Base-by-base conservation (phyloP, 2,329 filamentous ascomycete species). In the Aspergillus sp. region DNA sequence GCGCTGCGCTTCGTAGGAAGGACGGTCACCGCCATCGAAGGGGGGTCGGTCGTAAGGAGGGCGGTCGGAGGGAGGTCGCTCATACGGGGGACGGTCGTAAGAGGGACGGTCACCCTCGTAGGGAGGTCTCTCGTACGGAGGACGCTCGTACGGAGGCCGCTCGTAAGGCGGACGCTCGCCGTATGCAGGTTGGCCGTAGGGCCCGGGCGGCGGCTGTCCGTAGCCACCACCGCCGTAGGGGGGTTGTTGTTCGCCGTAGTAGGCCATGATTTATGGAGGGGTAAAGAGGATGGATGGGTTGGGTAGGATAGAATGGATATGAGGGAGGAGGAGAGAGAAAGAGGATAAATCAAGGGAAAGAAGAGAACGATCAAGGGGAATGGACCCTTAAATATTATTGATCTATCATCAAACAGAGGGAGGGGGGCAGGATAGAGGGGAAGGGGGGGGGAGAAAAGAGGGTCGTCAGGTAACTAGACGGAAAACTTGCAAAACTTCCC, bases 111-210 rank as follows among this genome's bases (percentile, higher is more conserved):
- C 62, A 24, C 42, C 32, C 11, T 49, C 60, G 54, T 58, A 62
- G 11, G 60, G 56, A 14, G 42, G 39, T 20, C 45, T 20, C n/a
- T 47, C 45, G 64, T 72, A 74, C 36, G 73, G 73, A 12, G 73
- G 71, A 59, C 77, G 74, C 31, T 71, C 69, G 45, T 65, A 64
- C 57, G 65, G 68, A 24, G 63, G 62, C 39, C 56, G 56, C 26
- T 59, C 61, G 22, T 62, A 65, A 26, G 64, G 61, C 4, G 63
- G 52, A 52, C 59, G 31, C 16, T 56, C 59, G 32, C 60, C 60
- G 54, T 65, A 67, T 12, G 63, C 64, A 12, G 64, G 62, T 18
- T 56, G 58, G 26, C 72, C 61, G 26, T 63, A 57, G 10, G 67
- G 68, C 18, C 68, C 67, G 47, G 68, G 70, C 11, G 65, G 64